Percentiles rank a stretch among this genome's conserved stretches.
phyloP scores from a whole-genome alignment of 306 rosid genomes.

The Inga leiocalycina region DNA sequence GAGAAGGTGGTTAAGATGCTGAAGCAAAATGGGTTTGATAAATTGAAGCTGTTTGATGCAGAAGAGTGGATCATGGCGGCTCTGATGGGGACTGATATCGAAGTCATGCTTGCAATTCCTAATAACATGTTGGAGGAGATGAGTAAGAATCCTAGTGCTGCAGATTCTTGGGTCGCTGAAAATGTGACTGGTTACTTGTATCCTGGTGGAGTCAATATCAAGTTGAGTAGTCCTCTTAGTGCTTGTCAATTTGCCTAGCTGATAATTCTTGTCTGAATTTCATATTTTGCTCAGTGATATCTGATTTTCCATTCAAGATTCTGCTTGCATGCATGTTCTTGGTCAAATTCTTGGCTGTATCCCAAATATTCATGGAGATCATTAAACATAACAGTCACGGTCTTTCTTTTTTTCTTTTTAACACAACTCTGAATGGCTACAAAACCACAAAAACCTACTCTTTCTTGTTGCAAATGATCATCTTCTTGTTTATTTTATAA shows the following conservation, averaged over 20 bases:
- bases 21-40: conserved; percentile 66
- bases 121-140: conserved; percentile 70
- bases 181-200: conserved; percentile 75
- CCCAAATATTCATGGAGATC: neutral
- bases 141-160: conserved; percentile 61
- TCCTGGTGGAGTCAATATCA: conserved; percentile 86
- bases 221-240: conserved; percentile 54
- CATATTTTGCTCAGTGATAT: neutral
- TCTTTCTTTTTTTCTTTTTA: no score
- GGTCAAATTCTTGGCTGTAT: conserved; percentile 28
- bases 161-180: conserved; percentile 86
- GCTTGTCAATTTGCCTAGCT: neutral
- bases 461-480: neutral
- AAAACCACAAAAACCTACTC: neutral
- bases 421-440: no score
- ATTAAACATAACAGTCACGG: neutral
- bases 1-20: conserved; percentile 75
- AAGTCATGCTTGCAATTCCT: conserved; percentile 87
- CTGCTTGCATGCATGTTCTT: conserved; percentile 18
- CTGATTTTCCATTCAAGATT: neutral
- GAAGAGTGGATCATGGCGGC: conserved; percentile 80
- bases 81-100: conserved; percentile 71
- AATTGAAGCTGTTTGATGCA: conserved; percentile 83
- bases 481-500: neutral
- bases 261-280: neutral